Conservation (phyloP, 139 green algal genomes). For the Micractinium sp. region DNA sequence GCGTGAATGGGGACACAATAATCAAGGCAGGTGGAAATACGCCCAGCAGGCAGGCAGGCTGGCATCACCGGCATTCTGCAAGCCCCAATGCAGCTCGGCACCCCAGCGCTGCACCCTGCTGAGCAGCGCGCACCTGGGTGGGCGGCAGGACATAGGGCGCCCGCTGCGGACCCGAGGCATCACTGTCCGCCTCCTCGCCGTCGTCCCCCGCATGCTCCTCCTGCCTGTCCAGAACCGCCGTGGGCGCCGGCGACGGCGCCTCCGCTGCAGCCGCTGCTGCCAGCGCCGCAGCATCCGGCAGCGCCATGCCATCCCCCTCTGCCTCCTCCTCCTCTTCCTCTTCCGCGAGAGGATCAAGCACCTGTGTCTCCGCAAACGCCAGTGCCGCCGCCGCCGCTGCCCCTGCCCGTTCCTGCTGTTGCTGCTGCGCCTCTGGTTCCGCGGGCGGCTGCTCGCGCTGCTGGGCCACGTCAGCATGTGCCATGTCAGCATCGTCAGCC, state of each 20-base stretch:
- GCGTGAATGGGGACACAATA: too few relatives aligned
- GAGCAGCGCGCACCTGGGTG: not conserved
- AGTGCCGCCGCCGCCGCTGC: not conserved
- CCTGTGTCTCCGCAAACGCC: not conserved
- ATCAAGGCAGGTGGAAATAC: not conserved
- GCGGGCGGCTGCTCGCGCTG: not conserved
- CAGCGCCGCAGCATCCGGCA: not conserved
- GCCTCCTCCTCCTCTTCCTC: not conserved
- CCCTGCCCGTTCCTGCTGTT: not conserved
- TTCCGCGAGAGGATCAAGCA: not conserved
- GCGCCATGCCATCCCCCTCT: not conserved
- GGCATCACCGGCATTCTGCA: too few relatives aligned
- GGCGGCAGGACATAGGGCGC: not conserved
- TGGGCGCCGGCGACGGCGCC: not conserved
- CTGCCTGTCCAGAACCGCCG: not conserved
- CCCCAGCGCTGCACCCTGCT: not conserved
- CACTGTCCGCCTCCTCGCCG: not conserved
- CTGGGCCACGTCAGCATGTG: not conserved
- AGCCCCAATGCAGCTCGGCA: not conserved
- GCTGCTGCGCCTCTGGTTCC: not conserved
- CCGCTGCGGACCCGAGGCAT: not conserved
- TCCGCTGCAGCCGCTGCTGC: not conserved
- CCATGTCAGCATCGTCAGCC: slow-evolving; percentile 5
- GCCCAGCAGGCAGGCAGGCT: not conserved
- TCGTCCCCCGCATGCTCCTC: not conserved